These are phyloP conservation scores for Brassica hybrid DNA, from an alignment of 441 rosid species.

Conservation along the genomic window DNA sequence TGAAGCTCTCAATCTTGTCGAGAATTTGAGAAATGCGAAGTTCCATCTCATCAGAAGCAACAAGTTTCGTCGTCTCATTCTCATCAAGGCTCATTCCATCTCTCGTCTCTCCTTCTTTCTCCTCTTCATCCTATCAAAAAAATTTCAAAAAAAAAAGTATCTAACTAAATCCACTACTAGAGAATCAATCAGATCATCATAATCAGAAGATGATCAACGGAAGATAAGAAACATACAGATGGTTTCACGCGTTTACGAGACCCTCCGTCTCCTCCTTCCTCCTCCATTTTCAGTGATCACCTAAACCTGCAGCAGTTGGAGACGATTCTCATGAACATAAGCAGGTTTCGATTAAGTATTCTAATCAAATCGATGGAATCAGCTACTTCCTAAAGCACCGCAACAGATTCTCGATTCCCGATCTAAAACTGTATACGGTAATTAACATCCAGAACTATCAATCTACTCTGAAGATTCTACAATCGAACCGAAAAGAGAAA, in stretches of 20 bases:
- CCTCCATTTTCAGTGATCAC: conserved; percentile 49
- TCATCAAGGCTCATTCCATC: conserved; percentile 52
- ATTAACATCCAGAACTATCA: conserved; percentile 4
- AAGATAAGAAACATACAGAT: conserved; percentile 46
- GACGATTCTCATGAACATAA: conserved; percentile 24
- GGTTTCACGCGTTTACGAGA: conserved; percentile 63
- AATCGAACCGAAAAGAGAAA: background rate
- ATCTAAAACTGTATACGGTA: conserved; percentile 14
- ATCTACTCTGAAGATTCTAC: conserved; percentile 1
- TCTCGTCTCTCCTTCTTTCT: conserved; percentile 44
- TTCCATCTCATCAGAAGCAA: conserved; percentile 81
- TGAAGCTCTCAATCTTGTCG: conserved; percentile 77
- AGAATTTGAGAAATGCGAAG: conserved; percentile 57
- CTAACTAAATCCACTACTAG: conserved; percentile 6
- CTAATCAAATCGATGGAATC: conserved; percentile 3
- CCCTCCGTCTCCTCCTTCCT: conserved; percentile 42
- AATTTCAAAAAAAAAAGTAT: background rate
- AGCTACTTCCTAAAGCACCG: conserved; percentile 2
- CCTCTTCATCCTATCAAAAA: conserved; percentile 53
- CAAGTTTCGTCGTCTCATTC: conserved; percentile 50
- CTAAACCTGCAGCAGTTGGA: conserved; percentile 17
- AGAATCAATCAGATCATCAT: conserved; percentile 14
- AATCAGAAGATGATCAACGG: background rate
- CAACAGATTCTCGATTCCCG: conserved; percentile 15
- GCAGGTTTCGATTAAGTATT: conserved; percentile 13